These are phyloP conservation scores for Verticillium albo-atrum DNA, from an alignment of 2,329 filamentous ascomycete genomes.

Conservation along the genomic window DNA sequence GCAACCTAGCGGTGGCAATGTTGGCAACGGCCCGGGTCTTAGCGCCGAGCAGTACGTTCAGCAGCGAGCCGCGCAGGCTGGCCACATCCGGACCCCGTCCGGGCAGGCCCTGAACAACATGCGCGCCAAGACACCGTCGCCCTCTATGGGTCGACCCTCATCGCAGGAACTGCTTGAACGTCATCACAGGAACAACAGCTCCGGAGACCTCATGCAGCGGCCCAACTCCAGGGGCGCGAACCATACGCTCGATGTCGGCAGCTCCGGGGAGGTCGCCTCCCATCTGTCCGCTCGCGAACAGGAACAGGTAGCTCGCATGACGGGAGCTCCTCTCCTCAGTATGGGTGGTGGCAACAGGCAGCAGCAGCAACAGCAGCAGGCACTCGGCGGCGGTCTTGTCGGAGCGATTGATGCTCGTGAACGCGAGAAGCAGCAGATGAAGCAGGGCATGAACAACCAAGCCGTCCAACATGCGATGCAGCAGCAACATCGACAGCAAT, in stretches of 20 bases:
- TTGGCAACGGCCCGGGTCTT: conserved; percentile 48
- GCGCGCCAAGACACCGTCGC: conserved; percentile 35
- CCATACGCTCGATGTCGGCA: conserved; percentile 44
- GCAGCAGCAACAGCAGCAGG: conserved; percentile 40
- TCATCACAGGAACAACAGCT: conserved; percentile 39
- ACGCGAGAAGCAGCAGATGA: conserved; percentile 69
- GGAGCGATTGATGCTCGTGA: conserved; percentile 78
- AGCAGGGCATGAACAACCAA: conserved; percentile 63
- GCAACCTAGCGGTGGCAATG: conserved; percentile 62
- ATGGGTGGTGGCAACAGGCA: conserved; percentile 43
- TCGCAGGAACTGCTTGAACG: conserved; percentile 34
- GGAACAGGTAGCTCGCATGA: conserved; percentile 80
- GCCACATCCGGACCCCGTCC: conserved; percentile 55
- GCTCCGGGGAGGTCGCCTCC: conserved; percentile 32
- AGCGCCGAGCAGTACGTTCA: conserved; percentile 82
- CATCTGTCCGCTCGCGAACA: conserved; percentile 83
- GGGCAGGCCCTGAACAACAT: conserved; percentile 31
- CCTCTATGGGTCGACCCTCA: conserved; percentile 34
- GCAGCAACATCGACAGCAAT: conserved; percentile 55
- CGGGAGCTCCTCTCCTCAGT: conserved; percentile 70
- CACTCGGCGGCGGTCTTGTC: conserved; percentile 60
- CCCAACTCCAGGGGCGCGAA: conserved; percentile 58
- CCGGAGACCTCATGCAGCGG: conserved; percentile 41
- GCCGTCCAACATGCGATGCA: conserved; percentile 70
- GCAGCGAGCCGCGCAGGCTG: conserved; percentile 60